A percentile compares a stretch with the other conserved stretches of the same genome.
These are phyloP conservation scores for Kazachstania viticola DNA, from an alignment of 805 yeast species.

Conservation along the genomic window DNA sequence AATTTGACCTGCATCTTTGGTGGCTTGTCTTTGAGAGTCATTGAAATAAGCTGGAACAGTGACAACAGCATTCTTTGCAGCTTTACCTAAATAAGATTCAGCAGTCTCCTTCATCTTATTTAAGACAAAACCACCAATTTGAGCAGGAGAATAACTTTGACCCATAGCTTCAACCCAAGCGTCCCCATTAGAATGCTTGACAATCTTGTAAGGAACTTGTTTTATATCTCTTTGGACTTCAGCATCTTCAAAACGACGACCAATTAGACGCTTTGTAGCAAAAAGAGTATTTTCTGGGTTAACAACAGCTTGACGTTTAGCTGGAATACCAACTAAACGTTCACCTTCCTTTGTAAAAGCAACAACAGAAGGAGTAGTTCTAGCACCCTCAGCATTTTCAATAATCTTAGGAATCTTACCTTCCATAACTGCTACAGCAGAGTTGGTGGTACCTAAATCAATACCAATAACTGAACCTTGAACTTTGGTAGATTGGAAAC, in stretches of 20 bases:
- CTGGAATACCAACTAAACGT: slow-evolving; percentile 87
- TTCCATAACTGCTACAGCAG: slow-evolving; percentile 76
- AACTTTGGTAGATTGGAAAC: slow-evolving; percentile 28
- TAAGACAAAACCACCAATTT: slow-evolving; percentile 85
- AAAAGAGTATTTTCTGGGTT: slow-evolving; percentile 89
- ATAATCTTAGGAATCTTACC: slow-evolving; percentile 58
- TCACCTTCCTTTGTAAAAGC: slow-evolving; percentile 90
- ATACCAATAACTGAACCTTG: slow-evolving; percentile 56
- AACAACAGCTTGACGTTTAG: slow-evolving; percentile 91
- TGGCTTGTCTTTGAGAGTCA: slow-evolving; percentile 74
- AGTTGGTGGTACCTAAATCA: slow-evolving; percentile 79
- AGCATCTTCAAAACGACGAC: slow-evolving; percentile 78
- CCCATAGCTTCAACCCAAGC: slow-evolving; percentile 94
- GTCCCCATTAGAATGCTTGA: slow-evolving; percentile 85
- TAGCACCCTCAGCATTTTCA: slow-evolving; percentile 73
- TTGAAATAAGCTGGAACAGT: slow-evolving; percentile 85
- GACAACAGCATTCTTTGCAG: slow-evolving; percentile 79
- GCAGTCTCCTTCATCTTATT: slow-evolving; percentile 99
- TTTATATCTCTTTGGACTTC: slow-evolving; percentile 86
- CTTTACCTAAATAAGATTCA: slow-evolving; percentile 79
- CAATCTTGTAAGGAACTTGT: slow-evolving; percentile 83
- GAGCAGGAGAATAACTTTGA: slow-evolving; percentile 84
- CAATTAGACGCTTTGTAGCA: slow-evolving; percentile 91
- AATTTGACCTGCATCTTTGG: slow-evolving; percentile 95
- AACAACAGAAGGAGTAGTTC: slow-evolving; percentile 90